phyloP scores from a whole-genome alignment of 2,329 filamentous ascomycete species.

The Coccinonectria pachysandricola region DNA sequence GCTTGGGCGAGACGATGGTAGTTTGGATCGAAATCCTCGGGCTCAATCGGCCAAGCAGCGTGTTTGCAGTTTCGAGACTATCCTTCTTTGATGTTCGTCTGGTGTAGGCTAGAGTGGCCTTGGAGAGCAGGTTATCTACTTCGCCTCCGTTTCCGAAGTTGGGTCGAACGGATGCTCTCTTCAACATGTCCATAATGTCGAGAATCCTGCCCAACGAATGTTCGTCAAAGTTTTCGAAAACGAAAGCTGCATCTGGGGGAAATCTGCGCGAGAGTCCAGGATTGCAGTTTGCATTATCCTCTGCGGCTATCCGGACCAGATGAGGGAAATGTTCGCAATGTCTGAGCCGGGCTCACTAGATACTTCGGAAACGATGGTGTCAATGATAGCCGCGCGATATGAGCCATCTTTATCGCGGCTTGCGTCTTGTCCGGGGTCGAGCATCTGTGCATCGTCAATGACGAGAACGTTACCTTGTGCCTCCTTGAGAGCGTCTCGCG shows the following conservation, averaged over 20 bases:
- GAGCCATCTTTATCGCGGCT: slow-evolving; percentile 18
- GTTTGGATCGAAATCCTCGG: slow-evolving; percentile 46
- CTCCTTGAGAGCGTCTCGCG: slow-evolving; percentile 56
- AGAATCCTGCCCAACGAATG: slow-evolving; percentile 51
- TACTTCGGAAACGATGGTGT: slow-evolving; percentile 65
- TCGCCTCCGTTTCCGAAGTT: slow-evolving; percentile 71
- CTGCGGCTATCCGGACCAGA: slow-evolving; percentile 59
- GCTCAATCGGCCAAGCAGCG: slow-evolving; percentile 15
- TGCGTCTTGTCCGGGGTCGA: slow-evolving; percentile 34
- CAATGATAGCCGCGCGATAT: slow-evolving; percentile 57
- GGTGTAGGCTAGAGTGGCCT: slow-evolving; percentile 15
- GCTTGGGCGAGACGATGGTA: slow-evolving; percentile 37
- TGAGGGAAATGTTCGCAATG: slow-evolving; percentile 65
- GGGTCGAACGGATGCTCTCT: slow-evolving; percentile 49
- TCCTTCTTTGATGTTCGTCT: slow-evolving; percentile 15
- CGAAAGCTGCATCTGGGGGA: slow-evolving; percentile 51
- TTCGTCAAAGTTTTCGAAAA: slow-evolving; percentile 58
- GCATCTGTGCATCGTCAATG: slow-evolving; percentile 67
- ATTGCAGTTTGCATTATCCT: slow-evolving; percentile 60
- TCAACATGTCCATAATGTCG: slow-evolving; percentile 47
- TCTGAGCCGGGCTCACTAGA: slow-evolving; percentile 62
- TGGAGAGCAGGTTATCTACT: slow-evolving; percentile 44
- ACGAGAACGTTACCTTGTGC: slow-evolving; percentile 63
- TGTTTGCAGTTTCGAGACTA: slow-evolving; percentile 10
- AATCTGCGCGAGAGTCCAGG: slow-evolving; percentile 60